Evolutionary conservation across 305 asterid genomes (phyloP).

Genomic region (Fraxinus ornus): DNA sequence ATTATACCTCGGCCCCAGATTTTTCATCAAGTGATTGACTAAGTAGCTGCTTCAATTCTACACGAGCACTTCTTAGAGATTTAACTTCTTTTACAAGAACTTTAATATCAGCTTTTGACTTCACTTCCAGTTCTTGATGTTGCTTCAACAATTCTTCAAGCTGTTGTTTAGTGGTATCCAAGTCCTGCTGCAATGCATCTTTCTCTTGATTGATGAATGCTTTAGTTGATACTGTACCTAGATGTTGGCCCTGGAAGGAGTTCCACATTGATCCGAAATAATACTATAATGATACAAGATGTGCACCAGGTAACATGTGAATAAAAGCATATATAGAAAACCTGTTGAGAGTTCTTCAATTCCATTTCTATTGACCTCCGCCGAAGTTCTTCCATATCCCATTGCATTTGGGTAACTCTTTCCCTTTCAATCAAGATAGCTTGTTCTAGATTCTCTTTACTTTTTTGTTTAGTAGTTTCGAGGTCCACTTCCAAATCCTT

Average conservation of each 20-base stretch:
- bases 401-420: constrained; percentile 94
- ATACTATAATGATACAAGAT: not conserved
- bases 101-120: constrained; percentile 83
- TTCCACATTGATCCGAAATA: constrained; percentile 14
- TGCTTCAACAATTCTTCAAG: constrained; percentile 62
- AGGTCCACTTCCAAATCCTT: constrained; percentile 99
- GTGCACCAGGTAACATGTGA: not conserved
- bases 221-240: constrained; percentile 32
- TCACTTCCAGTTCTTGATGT: constrained; percentile 71
- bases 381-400: constrained; percentile 99
- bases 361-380: constrained; percentile 83
- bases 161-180: constrained; percentile 59
- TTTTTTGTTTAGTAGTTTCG: constrained; percentile 73
- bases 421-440: constrained; percentile 86
- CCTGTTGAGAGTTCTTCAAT: constrained; percentile 72
- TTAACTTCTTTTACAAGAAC: constrained; percentile 91
- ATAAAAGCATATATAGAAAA: constrained; percentile 22
- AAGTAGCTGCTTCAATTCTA: constrained; percentile 66
- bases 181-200: constrained; percentile 50
- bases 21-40: constrained; percentile 55
- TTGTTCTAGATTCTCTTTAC: constrained; percentile 94
- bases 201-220: constrained; percentile 43
- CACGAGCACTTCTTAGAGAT: constrained; percentile 74
- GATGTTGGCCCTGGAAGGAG: constrained; percentile 44
- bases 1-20: constrained; percentile 66